These are phyloP conservation scores for Alternaria sp. DNA, from an alignment of 2,329 filamentous ascomycete genomes.

Conservation along the genomic window DNA sequence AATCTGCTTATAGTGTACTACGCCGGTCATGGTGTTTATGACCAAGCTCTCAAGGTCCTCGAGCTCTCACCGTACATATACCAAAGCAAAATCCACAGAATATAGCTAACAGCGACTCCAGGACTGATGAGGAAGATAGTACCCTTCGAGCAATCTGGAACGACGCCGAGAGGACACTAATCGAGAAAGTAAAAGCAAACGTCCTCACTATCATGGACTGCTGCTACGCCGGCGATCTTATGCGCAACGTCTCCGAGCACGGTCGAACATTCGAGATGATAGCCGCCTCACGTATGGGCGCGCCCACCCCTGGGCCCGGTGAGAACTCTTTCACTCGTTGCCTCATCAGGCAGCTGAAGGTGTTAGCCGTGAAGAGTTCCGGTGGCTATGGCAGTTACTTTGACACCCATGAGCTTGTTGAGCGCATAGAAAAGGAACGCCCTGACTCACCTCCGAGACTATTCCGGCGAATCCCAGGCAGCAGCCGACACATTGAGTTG, in stretches of 20 bases:
- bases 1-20: neutral
- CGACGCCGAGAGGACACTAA: constrained; percentile 3
- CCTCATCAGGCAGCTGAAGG: neutral
- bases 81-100: neutral
- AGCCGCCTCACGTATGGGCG: neutral
- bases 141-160: neutral
- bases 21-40: neutral
- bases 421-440: neutral
- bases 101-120: neutral
- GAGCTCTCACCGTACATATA: neutral
- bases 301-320: neutral
- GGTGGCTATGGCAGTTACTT: neutral
- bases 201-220: constrained; percentile 31
- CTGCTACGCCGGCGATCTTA: constrained; percentile 27
- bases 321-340: neutral
- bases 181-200: constrained; percentile 15
- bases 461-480: neutral
- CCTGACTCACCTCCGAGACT: neutral
- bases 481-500: constrained; percentile 8
- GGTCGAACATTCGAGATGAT: constrained; percentile 10
- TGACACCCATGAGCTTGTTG: neutral
- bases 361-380: neutral
- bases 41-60: neutral
- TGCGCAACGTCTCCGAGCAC: constrained; percentile 6
- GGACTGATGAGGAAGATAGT: neutral